Base-by-base conservation (phyloP, 2,329 filamentous ascomycete species). In the Phialocephala subalpina region DNA sequence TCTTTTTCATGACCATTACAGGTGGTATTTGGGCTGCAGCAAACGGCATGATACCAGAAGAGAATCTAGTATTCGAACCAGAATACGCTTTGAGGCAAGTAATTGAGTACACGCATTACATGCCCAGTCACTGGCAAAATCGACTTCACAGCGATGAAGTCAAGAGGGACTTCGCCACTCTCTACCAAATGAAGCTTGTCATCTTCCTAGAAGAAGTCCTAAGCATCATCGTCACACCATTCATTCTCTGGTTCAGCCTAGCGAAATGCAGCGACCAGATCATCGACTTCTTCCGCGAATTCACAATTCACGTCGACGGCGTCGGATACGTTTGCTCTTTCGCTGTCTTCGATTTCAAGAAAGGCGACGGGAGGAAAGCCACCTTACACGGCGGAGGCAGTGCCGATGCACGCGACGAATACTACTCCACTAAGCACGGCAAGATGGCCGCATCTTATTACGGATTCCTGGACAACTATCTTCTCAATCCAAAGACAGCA, bases 381-480 rank as follows among this genome's bases (percentile, higher is more conserved):
- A 33, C 29, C n/a, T 80, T 80, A 4, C 76, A 77, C 53, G 76
- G 79, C 58, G 70, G 62, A 56, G 71, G 58, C 49, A 72, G 67
- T 42, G 79, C 78, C 12, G 79, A 94, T 76, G 86, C 94, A 11
- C 89, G 96, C 12, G 92, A 96, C 66, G 94, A 97, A 72, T 98
- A 98, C 77, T 98, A 96, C 76, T 90, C 93, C 25, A 93, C 94
- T 11, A 97, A 97, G 76, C 94, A 99, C 74, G 93, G 94, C 69
- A 99, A 99, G 81, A 97, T 99, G 93, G 90, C 96, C n/a, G 92
- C 94, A 18, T 98, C 95, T 0, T 96, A 97, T 77, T 94, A 96
- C 74, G 94, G 94, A 1, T 99, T 99, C 77, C 83, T 97, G 66
- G 94, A 97, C 75, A 94, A 97, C 72, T 99, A 99, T 74, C 88